Base-by-base conservation (phyloP, 257 asterid genomes). In the Nyctanthes arbortristis region DNA sequence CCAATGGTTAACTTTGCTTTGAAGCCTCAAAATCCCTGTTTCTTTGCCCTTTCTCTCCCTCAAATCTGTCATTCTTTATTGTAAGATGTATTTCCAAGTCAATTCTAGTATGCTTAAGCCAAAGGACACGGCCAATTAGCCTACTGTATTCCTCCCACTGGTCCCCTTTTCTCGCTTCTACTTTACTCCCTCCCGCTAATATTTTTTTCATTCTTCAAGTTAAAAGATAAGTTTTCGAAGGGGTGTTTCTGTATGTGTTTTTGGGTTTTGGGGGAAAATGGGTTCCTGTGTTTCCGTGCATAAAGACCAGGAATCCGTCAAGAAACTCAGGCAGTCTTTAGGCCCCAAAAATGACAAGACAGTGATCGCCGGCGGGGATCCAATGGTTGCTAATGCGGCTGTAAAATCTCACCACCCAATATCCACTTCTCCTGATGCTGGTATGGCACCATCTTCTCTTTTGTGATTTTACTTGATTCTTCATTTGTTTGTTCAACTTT, bases 281-380 rank as follows among this genome's bases (percentile, higher is more conserved):
- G 65, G 43, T 30, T 60, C 65, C 25, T 60, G 45, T 60, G 45
- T 31, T n/a, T 60, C 65, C 11, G 65, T 32, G 11, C 29, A 60
- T 12, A 60, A 60, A 60, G 40, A 32, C 45, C 65, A 30, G 24
- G 24, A 7, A 30, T 30, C 65, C 14, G 65, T 40, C 65, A 32
- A 30, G 65, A 60, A 60, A 27, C 27, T 60, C 39, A 27, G 65
- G 20, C 14, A 16, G 65, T 60, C 65, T 14, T 60, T 16, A 4
- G 29, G 65, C 10, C n/a, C 28, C 24, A 60, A 32, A 34, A 13
- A 3, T 18, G 65, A 60, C 65, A 28, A 60, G 65, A 40, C 32
- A 18, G 43, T 60, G 43, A 60, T 32, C 14, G 33, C 39, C 45
- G 14, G 39, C 28, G 29, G 40, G 22, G 45, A 32, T 60, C 43